Percentiles rank a stretch among this genome's conserved stretches.
These are phyloP conservation scores for Kickxella alabastrina DNA, from an alignment of 192 early-diverging fungal species.

Conservation along the genomic window DNA sequence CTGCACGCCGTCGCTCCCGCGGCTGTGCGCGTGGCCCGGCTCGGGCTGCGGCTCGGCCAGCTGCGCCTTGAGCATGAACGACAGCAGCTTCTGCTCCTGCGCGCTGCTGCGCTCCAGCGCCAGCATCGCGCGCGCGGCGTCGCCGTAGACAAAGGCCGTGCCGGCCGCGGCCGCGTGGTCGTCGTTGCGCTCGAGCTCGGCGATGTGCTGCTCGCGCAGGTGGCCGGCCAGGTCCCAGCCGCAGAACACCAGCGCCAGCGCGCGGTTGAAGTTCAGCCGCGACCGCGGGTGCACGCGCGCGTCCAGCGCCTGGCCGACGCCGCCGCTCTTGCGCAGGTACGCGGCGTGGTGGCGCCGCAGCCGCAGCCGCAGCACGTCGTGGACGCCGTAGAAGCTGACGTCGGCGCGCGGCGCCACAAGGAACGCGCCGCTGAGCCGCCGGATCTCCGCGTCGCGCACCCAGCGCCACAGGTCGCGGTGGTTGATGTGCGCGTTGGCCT, in stretches of 20 bases:
- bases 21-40: slow-evolving; percentile 38
- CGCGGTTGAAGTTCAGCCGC: slow-evolving; percentile 33
- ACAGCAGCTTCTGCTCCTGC: slow-evolving; percentile 73
- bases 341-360: slow-evolving; percentile 54
- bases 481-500: slow-evolving; percentile 41
- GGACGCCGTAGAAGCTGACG: slow-evolving; percentile 33
- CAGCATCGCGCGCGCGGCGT: slow-evolving; percentile 68
- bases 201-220: slow-evolving; percentile 47
- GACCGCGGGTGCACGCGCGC: slow-evolving; percentile 5
- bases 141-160: slow-evolving; percentile 80
- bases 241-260: slow-evolving; percentile 54
- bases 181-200: slow-evolving; percentile 57
- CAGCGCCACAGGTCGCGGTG: slow-evolving; percentile 34
- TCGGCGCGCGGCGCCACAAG: slow-evolving; percentile 42
- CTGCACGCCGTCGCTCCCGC: too few species aligned
- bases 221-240: slow-evolving; percentile 51
- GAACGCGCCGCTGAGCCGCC: slow-evolving; percentile 45
- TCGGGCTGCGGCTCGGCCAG: slow-evolving; percentile 53
- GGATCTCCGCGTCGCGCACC: slow-evolving; percentile 52
- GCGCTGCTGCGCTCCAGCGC: slow-evolving; percentile 40
- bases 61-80: slow-evolving; percentile 53
- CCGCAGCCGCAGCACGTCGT: slow-evolving; percentile 34
- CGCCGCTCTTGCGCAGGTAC: slow-evolving; percentile 8
- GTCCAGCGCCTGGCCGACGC: too few species aligned
- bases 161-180: slow-evolving; percentile 85